Conservation (phyloP, 129 eudicot species). For the Solidago caesia region DNA sequence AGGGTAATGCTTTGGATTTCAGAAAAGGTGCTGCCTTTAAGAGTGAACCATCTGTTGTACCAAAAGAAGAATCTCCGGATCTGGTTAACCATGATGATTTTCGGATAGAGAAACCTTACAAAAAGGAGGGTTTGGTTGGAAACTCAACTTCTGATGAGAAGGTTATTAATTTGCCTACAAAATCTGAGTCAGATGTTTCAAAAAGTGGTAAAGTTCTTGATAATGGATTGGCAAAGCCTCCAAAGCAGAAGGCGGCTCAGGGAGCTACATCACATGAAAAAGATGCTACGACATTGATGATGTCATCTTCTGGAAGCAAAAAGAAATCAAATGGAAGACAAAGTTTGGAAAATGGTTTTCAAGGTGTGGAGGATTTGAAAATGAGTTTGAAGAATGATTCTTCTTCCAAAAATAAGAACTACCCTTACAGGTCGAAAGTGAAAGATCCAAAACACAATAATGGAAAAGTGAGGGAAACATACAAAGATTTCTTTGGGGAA, state of each 20-base stretch:
- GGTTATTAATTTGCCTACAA: constrained; percentile 21
- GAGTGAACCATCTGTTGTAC: constrained; percentile 32
- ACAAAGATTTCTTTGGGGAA: constrained; percentile 89
- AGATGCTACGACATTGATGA: constrained; percentile 41
- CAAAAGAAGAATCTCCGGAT: constrained; percentile 46
- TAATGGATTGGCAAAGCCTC: constrained; percentile 32
- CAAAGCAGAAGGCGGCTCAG: constrained; percentile 38
- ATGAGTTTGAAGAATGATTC: constrained; percentile 36
- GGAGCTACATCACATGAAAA: constrained; percentile 44
- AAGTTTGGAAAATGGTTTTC: constrained; percentile 34
- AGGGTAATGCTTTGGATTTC: constrained; percentile 31
- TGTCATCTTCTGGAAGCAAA: constrained; percentile 48
- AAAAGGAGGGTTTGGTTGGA: constrained; percentile 33
- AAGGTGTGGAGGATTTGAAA: constrained; percentile 27
- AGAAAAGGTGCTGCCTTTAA: constrained; percentile 34
- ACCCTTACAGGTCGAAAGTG: constrained; percentile 30
- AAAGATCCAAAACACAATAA: constrained; percentile 38
- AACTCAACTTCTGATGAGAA: constrained; percentile 34
- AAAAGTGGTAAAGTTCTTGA: constrained; percentile 37
- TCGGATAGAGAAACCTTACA: constrained; percentile 42
- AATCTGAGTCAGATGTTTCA: constrained; percentile 41
- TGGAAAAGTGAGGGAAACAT: constrained; percentile 50
- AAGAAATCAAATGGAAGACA: constrained; percentile 56
- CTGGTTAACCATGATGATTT: constrained; percentile 34
- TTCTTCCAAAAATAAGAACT: constrained; percentile 45